phyloP scores from a whole-genome alignment of 768 basidiomycete genomes.

The Rhizopogon sp. region DNA sequence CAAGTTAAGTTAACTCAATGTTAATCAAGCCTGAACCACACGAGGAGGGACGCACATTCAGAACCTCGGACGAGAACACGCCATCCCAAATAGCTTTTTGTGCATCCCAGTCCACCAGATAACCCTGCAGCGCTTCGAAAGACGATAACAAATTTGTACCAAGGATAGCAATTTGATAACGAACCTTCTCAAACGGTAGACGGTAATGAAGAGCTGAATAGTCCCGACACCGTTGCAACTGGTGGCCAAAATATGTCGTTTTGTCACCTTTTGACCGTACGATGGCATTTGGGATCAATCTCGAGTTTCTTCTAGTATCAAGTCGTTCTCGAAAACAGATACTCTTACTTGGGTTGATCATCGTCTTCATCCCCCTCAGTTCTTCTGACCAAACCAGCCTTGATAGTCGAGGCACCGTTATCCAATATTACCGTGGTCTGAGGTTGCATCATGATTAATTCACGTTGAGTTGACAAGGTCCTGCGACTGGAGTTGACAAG shows the following conservation, averaged over 20 bases:
- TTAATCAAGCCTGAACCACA: background rate
- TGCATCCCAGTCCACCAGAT: conserved; percentile 91
- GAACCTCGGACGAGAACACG: conserved; percentile 67
- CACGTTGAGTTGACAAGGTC: background rate
- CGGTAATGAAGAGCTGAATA: conserved; percentile 79
- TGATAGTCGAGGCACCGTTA: conserved; percentile 84
- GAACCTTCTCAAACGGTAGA: conserved; percentile 84
- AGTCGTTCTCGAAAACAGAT: background rate
- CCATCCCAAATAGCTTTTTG: conserved; percentile 95
- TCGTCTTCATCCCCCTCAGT: conserved; percentile 17
- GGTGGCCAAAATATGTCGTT: conserved; percentile 80
- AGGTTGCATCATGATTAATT: background rate
- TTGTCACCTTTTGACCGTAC: conserved; percentile 83
- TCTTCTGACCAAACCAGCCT: conserved; percentile 52
- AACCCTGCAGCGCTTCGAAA: conserved; percentile 56
- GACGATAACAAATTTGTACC: conserved; percentile 3
- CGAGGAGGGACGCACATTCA: conserved; percentile 44
- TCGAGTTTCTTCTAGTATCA: conserved; percentile 21
- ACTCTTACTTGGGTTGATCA: conserved; percentile 20
- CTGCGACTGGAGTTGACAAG: background rate
- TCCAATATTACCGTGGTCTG: conserved; percentile 64
- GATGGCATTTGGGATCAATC: conserved; percentile 77
- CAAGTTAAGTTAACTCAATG: conserved; percentile 7
- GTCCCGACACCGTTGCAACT: conserved; percentile 72
- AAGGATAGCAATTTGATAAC: conserved; percentile 6